Evolutionary conservation across 352 stramenopile species (phyloP).

Genomic region (Globisporangium parvum): DNA sequence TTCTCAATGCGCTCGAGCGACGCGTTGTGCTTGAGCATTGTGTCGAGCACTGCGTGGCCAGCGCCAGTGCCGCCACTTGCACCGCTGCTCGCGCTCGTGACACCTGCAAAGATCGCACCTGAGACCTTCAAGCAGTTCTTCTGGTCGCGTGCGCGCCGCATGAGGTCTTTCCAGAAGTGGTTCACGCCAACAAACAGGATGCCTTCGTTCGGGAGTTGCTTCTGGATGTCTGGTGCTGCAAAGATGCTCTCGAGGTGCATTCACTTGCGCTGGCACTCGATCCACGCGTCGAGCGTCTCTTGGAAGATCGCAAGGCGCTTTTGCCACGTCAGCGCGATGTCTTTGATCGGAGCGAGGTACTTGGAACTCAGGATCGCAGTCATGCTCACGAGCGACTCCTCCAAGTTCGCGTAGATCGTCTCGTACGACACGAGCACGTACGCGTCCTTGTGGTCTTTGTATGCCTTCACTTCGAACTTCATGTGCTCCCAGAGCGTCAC

Average conservation of each 20-base stretch:
- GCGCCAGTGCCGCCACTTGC: constrained; percentile 15
- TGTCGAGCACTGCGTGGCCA: constrained; percentile 49
- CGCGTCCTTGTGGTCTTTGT: constrained; percentile 89
- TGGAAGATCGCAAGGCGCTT: constrained; percentile 66
- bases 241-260: constrained; percentile 83
- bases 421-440: constrained; percentile 80
- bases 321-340: constrained; percentile 61
- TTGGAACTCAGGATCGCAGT: constrained; percentile 88
- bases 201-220: constrained; percentile 68
- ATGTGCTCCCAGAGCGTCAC: constrained; percentile 70
- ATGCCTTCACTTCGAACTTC: constrained; percentile 84
- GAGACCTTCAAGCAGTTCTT: constrained; percentile 62
- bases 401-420: constrained; percentile 69
- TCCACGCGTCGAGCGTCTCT: constrained; percentile 76
- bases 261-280: constrained; percentile 77
- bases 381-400: constrained; percentile 89
- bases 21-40: constrained; percentile 57
- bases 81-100: background rate
- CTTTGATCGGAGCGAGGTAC: constrained; percentile 80
- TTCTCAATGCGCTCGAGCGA: constrained; percentile 75
- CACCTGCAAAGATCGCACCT: constrained; percentile 31
- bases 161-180: constrained; percentile 79
- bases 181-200: constrained; percentile 55
- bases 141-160: constrained; percentile 56
- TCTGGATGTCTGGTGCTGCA: constrained; percentile 74